phyloP scores from a whole-genome alignment of 2,329 filamentous ascomycete species.

The Zasmidium angulare region DNA sequence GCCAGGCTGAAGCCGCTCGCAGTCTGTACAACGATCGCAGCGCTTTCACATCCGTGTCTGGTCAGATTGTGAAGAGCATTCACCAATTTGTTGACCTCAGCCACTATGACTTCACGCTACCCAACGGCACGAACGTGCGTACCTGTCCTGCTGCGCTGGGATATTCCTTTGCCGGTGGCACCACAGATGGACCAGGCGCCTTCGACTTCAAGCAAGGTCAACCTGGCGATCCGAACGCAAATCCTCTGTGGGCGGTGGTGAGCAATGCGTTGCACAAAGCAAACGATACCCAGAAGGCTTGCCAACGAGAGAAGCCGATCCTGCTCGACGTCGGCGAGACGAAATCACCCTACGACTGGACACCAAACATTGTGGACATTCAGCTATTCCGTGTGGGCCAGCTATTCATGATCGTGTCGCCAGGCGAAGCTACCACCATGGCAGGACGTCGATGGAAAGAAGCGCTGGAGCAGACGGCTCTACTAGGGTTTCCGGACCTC shows the following conservation, averaged over 20 bases:
- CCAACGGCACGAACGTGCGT: conserved; percentile 67
- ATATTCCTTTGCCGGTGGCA: conserved; percentile 90
- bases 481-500: conserved; percentile 18
- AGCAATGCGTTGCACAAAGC: conserved; percentile 71
- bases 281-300: conserved; percentile 66
- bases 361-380: conserved; percentile 86
- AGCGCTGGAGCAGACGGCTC: conserved; percentile 60
- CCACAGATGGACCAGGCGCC: conserved; percentile 83
- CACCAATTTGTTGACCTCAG: conserved; percentile 85
- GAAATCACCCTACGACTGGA: conserved; percentile 78
- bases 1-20: conserved; percentile 66
- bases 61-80: conserved; percentile 71
- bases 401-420: conserved; percentile 77
- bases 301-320: conserved; percentile 80
- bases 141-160: conserved; percentile 88
- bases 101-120: conserved; percentile 69
- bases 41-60: conserved; percentile 54
- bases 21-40: conserved; percentile 54
- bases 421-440: conserved; percentile 92
- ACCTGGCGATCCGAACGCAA: conserved; percentile 68
- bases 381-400: conserved; percentile 83
- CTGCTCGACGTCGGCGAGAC: conserved; percentile 85
- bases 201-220: conserved; percentile 94
- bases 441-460: conserved; percentile 81
- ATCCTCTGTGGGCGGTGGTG: conserved; percentile 78